Percentiles rank a stretch among this genome's conserved stretches.
Evolutionary conservation across 208 protist species (phyloP).

Genomic region (Trypanosoma avium): DNA sequence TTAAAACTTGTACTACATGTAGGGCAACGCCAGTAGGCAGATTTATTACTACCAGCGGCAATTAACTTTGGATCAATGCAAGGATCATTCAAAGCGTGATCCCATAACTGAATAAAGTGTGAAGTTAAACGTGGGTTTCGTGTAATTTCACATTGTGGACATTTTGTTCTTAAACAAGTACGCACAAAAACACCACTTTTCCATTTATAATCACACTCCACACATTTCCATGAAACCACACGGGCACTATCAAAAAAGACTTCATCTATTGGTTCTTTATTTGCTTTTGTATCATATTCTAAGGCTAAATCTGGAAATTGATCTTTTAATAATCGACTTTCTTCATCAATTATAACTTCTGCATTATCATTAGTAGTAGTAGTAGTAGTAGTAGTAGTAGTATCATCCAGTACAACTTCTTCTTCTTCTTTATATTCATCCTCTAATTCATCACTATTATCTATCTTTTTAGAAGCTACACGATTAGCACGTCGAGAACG

Average conservation of each 20-base stretch:
- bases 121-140: slow-evolving; percentile 32
- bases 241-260: slow-evolving; percentile 45
- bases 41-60: slow-evolving; percentile 38
- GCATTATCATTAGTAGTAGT: neutral
- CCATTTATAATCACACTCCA: slow-evolving; percentile 52
- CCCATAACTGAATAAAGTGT: slow-evolving; percentile 62
- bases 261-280: slow-evolving; percentile 35
- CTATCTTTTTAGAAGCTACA: too few species aligned
- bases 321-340: slow-evolving; percentile 49
- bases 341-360: slow-evolving; percentile 11
- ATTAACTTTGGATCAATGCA: slow-evolving; percentile 50
- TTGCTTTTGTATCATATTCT: slow-evolving; percentile 60
- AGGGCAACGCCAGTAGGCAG: slow-evolving; percentile 56
- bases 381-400: too few species aligned
- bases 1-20: slow-evolving; percentile 48
- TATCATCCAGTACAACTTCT: slow-evolving; percentile 1
- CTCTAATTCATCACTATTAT: slow-evolving; percentile 23
- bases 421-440: slow-evolving; percentile 18
- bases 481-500: too few species aligned
- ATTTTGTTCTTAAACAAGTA: slow-evolving; percentile 60
- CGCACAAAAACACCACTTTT: slow-evolving; percentile 71
- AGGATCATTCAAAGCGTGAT: slow-evolving; percentile 62
- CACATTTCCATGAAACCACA: slow-evolving; percentile 62
- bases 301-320: slow-evolving; percentile 56
- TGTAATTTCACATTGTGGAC: slow-evolving; percentile 48